phyloP scores from a whole-genome alignment of 768 basidiomycete genomes.

The Rhizopogon vinicolor region DNA sequence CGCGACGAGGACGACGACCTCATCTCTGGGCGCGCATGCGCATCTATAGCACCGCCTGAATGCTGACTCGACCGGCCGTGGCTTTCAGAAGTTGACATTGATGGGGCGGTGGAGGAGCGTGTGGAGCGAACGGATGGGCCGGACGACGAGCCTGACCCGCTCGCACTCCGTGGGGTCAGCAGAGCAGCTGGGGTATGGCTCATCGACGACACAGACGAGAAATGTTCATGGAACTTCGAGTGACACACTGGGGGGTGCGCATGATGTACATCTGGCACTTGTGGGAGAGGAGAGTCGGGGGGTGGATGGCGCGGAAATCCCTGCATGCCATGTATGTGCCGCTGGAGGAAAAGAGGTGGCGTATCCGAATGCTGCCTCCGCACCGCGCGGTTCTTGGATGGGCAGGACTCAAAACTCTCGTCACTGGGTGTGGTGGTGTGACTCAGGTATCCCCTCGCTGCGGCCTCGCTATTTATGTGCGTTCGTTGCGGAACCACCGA shows the following conservation, averaged over 20 bases:
- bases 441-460: background rate
- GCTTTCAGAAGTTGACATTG: conserved; percentile 11
- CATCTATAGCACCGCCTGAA: conserved; percentile 5
- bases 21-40: conserved; percentile 16
- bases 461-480: background rate
- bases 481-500: background rate
- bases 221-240: conserved; percentile 30
- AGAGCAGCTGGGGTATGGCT: conserved; percentile 11
- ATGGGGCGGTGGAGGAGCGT: conserved; percentile 10
- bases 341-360: conserved; percentile 24
- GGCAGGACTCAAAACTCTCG: conserved; percentile 6
- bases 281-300: conserved; percentile 25
- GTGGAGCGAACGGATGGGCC: conserved; percentile 24
- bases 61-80: conserved; percentile 5
- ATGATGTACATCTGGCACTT: conserved; percentile 8
- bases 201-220: conserved; percentile 24
- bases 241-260: conserved; percentile 9
- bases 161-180: conserved; percentile 14
- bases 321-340: conserved; percentile 17
- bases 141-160: conserved; percentile 26
- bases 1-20: conserved; percentile 10
- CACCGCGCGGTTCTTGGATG: background rate
- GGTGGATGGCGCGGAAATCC: conserved; percentile 24
- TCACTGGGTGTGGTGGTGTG: background rate
- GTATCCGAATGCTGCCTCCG: conserved; percentile 14